A percentile compares a stretch with the other conserved stretches of the same genome.
phyloP scores from a whole-genome alignment of 225 moss, liverwort and hornwort genomes.

The Pleurozium schreberi region DNA sequence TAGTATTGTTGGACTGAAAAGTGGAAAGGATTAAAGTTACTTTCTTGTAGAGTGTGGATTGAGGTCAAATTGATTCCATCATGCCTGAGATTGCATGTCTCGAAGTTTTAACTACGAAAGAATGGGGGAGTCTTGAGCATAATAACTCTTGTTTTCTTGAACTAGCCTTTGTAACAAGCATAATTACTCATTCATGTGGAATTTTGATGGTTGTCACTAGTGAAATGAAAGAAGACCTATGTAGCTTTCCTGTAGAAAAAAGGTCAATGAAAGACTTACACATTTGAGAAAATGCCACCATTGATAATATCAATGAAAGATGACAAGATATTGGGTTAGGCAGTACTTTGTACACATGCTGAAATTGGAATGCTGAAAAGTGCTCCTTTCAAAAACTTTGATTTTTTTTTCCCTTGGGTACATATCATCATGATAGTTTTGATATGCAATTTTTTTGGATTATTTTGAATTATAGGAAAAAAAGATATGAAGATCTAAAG shows the following conservation, averaged over 20 bases:
- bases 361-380: background rate
- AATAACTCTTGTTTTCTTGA: background rate
- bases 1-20: background rate
- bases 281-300: background rate
- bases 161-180: background rate
- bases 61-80: background rate
- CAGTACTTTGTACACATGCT: background rate
- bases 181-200: background rate
- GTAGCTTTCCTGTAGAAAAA: background rate
- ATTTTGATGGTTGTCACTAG: too few relatives aligned
- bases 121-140: background rate
- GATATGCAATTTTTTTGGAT: background rate
- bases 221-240: background rate
- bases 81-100: background rate
- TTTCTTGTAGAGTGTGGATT: background rate
- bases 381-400: background rate
- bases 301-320: background rate
- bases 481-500: background rate
- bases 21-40: background rate
- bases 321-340: rapidly evolving
- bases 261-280: background rate
- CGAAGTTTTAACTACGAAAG: background rate
- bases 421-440: background rate
- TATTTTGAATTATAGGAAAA: background rate
- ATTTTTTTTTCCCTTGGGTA: background rate